A percentile compares a stretch with the other conserved stretches of the same genome.
Conservation (phyloP, 768 basidiomycete genomes). For the Trametes cinnabarina region DNA sequence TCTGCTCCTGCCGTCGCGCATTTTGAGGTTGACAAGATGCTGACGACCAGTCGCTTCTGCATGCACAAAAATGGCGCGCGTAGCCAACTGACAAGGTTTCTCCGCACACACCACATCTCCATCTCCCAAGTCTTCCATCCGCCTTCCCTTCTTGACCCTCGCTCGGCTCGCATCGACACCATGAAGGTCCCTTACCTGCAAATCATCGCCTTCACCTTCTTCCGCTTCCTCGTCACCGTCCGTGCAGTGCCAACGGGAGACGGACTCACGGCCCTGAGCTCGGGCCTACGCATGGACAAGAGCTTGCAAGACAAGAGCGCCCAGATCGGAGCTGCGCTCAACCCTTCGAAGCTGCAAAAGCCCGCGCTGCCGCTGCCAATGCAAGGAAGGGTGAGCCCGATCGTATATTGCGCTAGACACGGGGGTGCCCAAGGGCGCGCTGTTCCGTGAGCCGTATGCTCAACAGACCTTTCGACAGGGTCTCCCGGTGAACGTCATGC, state of each 20-base stretch:
- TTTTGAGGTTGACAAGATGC: neutral
- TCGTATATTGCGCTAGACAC: no score
- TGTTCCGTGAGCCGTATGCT: no score
- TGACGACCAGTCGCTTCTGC: neutral
- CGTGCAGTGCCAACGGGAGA: neutral
- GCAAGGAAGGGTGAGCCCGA: neutral
- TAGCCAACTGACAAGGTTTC: no score
- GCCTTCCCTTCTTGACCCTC: neutral
- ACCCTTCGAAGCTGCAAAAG: neutral
- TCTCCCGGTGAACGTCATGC: slow-evolving; percentile 5
- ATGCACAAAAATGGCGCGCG: no score
- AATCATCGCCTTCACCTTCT: slow-evolving; percentile 1
- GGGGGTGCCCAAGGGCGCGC: no score
- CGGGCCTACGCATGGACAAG: neutral
- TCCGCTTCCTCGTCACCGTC: slow-evolving; percentile 1
- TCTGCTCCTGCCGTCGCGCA: neutral
- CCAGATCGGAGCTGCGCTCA: neutral
- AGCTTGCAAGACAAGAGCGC: no score
- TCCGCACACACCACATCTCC: no score
- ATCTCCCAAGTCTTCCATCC: neutral
- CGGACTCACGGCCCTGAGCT: no score
- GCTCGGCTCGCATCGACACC: neutral
- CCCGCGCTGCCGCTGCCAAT: no score
- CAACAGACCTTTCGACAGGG: neutral
- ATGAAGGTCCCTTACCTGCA: slow-evolving; percentile 7